These are phyloP conservation scores for Quillaja saponaria DNA, from an alignment of 306 rosid species.

Conservation along the genomic window DNA sequence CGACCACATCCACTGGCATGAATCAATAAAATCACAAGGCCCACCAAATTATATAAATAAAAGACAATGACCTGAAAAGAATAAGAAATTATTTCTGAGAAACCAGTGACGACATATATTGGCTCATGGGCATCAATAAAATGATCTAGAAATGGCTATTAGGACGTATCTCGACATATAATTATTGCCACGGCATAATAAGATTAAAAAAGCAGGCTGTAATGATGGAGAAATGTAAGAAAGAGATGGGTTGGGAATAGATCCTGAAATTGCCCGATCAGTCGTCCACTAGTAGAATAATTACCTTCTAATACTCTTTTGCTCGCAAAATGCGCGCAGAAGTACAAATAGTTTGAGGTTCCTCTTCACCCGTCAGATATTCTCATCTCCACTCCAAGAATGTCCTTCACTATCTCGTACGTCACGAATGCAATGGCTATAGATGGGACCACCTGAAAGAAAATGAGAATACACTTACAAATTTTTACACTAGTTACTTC, in stretches of 20 bases:
- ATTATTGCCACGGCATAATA: slow-evolving; percentile 32
- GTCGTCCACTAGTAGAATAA: neutral
- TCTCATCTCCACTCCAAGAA: slow-evolving; percentile 68
- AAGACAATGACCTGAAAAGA: neutral
- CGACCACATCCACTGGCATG: too few species aligned
- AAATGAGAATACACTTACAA: slow-evolving; percentile 8
- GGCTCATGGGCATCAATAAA: neutral
- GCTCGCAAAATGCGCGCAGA: slow-evolving; percentile 6
- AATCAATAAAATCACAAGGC: too few species aligned
- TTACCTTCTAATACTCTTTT: slow-evolving; percentile 17
- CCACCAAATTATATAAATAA: too few species aligned
- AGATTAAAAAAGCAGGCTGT: slow-evolving; percentile 1
- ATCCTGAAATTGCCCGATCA: slow-evolving; percentile 20
- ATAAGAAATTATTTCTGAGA: neutral
- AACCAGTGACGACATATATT: neutral
- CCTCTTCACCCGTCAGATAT: slow-evolving; percentile 58
- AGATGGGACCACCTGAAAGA: slow-evolving; percentile 68
- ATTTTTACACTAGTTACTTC: neutral
- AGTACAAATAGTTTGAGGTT: slow-evolving; percentile 5
- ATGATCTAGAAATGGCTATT: slow-evolving; percentile 4
- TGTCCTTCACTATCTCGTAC: slow-evolving; percentile 60
- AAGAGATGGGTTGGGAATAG: neutral
- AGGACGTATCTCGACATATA: neutral
- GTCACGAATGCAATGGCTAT: slow-evolving; percentile 73
- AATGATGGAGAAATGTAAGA: neutral